Percentiles rank a stretch among this genome's conserved stretches.
These are phyloP conservation scores for Tremellales sp. DNA, from an alignment of 1,284 basidiomycete genomes.

Conservation along the genomic window DNA sequence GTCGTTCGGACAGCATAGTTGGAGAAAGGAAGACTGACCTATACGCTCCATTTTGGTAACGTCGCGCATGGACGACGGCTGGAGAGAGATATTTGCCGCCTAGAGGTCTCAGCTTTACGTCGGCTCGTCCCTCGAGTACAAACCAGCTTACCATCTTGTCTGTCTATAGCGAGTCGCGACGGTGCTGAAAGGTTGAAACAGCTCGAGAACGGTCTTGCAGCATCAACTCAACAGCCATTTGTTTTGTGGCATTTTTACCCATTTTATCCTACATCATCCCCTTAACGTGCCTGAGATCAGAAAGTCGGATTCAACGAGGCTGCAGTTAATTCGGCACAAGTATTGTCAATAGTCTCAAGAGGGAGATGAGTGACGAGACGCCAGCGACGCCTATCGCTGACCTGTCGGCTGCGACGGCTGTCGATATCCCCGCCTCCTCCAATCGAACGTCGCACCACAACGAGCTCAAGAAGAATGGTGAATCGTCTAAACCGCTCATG, in stretches of 20 bases:
- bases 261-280: conserved; percentile 6
- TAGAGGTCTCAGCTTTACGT: conserved; percentile 9
- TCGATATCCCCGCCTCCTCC: not conserved
- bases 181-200: too few species aligned
- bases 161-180: too few species aligned
- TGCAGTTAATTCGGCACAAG: not conserved
- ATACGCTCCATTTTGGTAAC: conserved; percentile 96
- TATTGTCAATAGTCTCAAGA: too few species aligned
- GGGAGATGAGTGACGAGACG: conserved; percentile 4
- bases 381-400: not conserved
- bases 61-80: conserved; percentile 59
- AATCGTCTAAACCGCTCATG: conserved; percentile 7
- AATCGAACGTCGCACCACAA: not conserved
- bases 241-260: not conserved
- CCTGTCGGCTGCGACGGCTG: not conserved
- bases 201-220: too few species aligned
- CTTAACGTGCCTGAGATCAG: not conserved
- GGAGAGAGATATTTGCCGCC: conserved; percentile 50
- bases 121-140: not conserved
- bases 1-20: not conserved
- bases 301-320: not conserved
- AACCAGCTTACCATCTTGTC: not conserved
- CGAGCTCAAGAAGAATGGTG: conserved; percentile 1
- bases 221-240: too few species aligned
- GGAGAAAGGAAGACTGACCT: conserved; percentile 52